phyloP scores from a whole-genome alignment of 2,329 filamentous ascomycete species.

The Stachybotrys echinatus region DNA sequence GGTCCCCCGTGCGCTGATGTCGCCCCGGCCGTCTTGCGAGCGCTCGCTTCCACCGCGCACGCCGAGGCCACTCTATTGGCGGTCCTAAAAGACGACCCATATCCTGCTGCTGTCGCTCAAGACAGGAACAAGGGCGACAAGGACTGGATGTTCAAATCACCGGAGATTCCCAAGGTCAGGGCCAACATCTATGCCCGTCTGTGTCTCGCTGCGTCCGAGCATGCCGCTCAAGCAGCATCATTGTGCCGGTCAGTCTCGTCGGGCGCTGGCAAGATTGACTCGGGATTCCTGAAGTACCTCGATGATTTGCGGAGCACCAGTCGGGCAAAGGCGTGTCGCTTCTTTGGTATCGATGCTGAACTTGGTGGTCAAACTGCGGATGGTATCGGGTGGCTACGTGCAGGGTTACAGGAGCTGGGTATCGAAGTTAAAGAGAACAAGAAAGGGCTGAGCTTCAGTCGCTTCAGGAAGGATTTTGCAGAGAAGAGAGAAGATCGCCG shows the following conservation, averaged over 20 bases:
- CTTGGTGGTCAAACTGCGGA: slow-evolving; percentile 73
- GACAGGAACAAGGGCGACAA: slow-evolving; percentile 76
- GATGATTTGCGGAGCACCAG: slow-evolving; percentile 70
- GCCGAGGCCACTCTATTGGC: slow-evolving; percentile 88
- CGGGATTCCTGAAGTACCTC: slow-evolving; percentile 65
- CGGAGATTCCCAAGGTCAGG: slow-evolving; percentile 81
- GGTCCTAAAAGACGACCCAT: slow-evolving; percentile 91
- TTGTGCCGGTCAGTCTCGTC: slow-evolving; percentile 36
- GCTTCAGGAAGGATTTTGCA: slow-evolving; percentile 66
- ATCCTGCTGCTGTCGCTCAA: slow-evolving; percentile 76
- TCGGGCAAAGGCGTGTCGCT: slow-evolving; percentile 80
- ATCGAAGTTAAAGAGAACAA: slow-evolving; percentile 47
- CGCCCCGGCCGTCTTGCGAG: slow-evolving; percentile 44
- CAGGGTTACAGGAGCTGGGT: slow-evolving; percentile 70
- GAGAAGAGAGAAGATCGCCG: slow-evolving; percentile 76
- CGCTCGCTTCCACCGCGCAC: slow-evolving; percentile 62
- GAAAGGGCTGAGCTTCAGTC: slow-evolving; percentile 53
- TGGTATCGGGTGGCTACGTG: slow-evolving; percentile 81
- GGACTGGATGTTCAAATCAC: slow-evolving; percentile 95
- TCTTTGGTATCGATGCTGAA: slow-evolving; percentile 88
- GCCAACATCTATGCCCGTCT: slow-evolving; percentile 83
- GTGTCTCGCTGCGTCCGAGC: slow-evolving; percentile 82
- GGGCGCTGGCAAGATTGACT: slow-evolving; percentile 49
- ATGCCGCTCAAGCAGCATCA: slow-evolving; percentile 67
- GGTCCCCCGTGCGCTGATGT: slow-evolving; percentile 48